Conservation (phyloP, 352 stramenopile genomes). For the Phytophthora cryptogea region DNA sequence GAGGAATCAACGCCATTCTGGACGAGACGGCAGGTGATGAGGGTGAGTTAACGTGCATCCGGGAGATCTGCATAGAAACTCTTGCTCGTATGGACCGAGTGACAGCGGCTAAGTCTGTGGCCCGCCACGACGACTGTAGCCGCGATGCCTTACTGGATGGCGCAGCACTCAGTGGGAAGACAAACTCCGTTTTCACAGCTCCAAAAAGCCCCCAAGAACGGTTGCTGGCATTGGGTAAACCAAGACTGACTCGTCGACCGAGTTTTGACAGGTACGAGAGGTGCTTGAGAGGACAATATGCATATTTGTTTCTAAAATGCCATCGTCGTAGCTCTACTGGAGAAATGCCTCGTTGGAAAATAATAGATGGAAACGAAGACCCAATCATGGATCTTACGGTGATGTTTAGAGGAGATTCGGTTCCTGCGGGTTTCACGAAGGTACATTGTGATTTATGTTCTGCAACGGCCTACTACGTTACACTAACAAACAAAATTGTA, state of each 20-base stretch:
- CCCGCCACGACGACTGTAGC: conserved; percentile 9
- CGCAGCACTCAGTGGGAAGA: conserved; percentile 2
- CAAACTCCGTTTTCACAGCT: conserved; percentile 12
- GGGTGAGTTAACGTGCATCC: conserved; percentile 53
- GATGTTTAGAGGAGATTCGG: conserved; percentile 75
- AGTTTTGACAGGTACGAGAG: conserved; percentile 39
- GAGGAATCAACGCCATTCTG: conserved; percentile 51
- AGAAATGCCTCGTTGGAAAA: conserved; percentile 50
- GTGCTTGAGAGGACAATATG: neutral
- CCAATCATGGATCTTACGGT: conserved; percentile 76
- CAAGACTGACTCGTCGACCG: conserved; percentile 34
- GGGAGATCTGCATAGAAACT: conserved; percentile 70
- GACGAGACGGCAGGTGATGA: conserved; percentile 54
- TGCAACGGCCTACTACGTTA: neutral
- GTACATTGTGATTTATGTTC: conserved; percentile 26
- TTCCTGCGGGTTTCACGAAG: conserved; percentile 78
- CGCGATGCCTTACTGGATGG: conserved; percentile 4
- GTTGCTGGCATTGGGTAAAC: conserved; percentile 45
- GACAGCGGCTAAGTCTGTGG: conserved; percentile 10
- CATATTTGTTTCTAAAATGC: neutral
- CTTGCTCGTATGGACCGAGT: conserved; percentile 32
- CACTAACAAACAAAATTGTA: neutral
- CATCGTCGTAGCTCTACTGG: conserved; percentile 4
- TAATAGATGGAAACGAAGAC: conserved; percentile 44
- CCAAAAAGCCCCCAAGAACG: conserved; percentile 68